Evolutionary conservation across 306 rosid species (phyloP), one percentile per base, ranked within the genome.

Genomic region (Quercus aquifolioides): DNA sequence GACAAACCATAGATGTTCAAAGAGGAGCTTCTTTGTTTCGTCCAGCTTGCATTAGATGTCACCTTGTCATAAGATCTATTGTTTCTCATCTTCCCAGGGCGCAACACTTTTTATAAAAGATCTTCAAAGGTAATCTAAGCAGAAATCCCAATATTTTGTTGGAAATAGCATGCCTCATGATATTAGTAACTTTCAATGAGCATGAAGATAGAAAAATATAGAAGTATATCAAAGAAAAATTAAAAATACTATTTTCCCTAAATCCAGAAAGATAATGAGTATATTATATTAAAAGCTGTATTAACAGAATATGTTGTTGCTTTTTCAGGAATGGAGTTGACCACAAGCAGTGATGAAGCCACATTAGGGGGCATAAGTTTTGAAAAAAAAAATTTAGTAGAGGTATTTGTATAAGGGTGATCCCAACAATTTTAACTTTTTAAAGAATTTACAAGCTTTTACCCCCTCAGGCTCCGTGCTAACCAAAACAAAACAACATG

Each of bases 41-140:
- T 20, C 92, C 71, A 85, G 57, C 91, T 77, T 94, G 98, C 91
- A 92, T 94, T 70, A 97, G 98, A 56, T 94, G 97, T 77, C 97
- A 92, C 70, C 23, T 38, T 6, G 26, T 62, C 70, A 38, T 75
- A 78, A 77, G 25, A 74, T 76, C 35, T 52, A 21, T 70, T 76
- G 20, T 58, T 58, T 55, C 74, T 54, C 43, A 49, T 74, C 68
- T 74, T 56, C 56, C 71, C 85, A 94, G 97, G 95, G 91, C 2
- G 90, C 97, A 64, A 94, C 98, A 51, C 92, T 92, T 73, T 91
- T 57, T 81, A 72, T 83, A 28, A 83, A 89, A 85, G 94, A 94
- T 83, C 92, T 92, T 62, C 90, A 86, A 75, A 92, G 98, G 98
- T 92, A 91, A 85, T 71, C 14, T 59, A 20, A 15, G 26, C 52